Evolutionary conservation across 2,329 filamentous ascomycete genomes (phyloP).

Genomic region (Sarocladium strictum): DNA sequence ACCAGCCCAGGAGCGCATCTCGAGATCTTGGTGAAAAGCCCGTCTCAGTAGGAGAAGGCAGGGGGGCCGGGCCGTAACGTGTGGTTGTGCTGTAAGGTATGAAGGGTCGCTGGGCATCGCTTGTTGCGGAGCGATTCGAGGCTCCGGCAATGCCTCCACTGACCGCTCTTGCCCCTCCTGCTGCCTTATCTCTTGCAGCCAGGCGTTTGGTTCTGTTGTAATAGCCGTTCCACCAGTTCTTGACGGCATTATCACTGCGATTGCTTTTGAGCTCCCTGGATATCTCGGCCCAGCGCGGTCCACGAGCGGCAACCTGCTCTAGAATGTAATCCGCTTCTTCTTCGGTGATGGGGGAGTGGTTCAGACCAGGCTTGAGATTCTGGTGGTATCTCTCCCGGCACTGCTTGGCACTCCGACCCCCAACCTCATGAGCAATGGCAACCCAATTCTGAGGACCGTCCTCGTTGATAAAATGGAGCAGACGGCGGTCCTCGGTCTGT

Average conservation of each 20-base stretch:
- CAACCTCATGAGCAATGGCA: conserved; percentile 69
- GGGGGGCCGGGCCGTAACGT: neutral
- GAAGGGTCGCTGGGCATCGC: neutral
- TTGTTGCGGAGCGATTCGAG: neutral
- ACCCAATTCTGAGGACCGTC: conserved; percentile 88
- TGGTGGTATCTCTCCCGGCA: conserved; percentile 93
- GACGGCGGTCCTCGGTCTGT: conserved; percentile 64
- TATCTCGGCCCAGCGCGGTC: conserved; percentile 91
- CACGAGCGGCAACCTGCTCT: conserved; percentile 67
- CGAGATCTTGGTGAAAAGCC: neutral
- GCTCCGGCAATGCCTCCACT: neutral
- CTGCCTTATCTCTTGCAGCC: conserved; percentile 14
- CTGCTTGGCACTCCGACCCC: conserved; percentile 82
- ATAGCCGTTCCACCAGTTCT: conserved; percentile 97
- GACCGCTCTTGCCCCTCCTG: neutral
- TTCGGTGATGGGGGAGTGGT: conserved; percentile 65
- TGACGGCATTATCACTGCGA: conserved; percentile 90
- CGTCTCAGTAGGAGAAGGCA: neutral
- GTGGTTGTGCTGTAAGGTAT: neutral
- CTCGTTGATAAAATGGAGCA: conserved; percentile 63
- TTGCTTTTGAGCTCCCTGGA: conserved; percentile 67
- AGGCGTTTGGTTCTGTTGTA: conserved; percentile 70
- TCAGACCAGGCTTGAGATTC: conserved; percentile 74
- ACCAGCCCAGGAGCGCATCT: neutral
- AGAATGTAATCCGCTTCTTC: conserved; percentile 71